Percentiles rank a stretch among this genome's conserved stretches.
Conservation (phyloP, 371 early-diverging fungal species). For the Mucor lusitanicus region DNA sequence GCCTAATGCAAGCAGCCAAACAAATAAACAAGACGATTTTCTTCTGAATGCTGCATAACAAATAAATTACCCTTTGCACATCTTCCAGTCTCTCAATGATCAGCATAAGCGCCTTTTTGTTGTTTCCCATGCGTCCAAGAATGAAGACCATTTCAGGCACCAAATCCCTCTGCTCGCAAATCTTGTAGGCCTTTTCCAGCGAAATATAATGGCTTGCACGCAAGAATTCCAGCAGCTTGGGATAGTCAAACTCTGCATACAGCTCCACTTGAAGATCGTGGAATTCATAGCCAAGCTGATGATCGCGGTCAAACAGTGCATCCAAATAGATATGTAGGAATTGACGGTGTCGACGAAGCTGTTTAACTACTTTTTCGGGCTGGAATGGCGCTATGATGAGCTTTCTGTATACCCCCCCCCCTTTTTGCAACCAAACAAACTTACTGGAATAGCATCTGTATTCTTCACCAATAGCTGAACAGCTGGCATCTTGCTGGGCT, state of each 20-base stretch:
- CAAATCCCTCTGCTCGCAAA: conserved; percentile 83
- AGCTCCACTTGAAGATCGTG: conserved; percentile 89
- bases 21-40: background rate
- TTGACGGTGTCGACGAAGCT: conserved; percentile 54
- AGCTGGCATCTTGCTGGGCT: conserved; percentile 51
- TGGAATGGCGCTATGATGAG: conserved; percentile 14
- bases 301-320: conserved; percentile 77
- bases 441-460: conserved; percentile 83
- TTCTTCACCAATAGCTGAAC: conserved; percentile 82
- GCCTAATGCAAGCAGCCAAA: conserved; percentile 56
- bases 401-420: no score
- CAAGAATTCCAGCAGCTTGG: conserved; percentile 80
- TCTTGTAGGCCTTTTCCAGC: conserved; percentile 78
- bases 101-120: conserved; percentile 86
- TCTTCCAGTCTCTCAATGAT: conserved; percentile 89
- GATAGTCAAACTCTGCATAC: conserved; percentile 88
- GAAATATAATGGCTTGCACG: conserved; percentile 77
- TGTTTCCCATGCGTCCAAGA: conserved; percentile 96
- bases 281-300: conserved; percentile 75
- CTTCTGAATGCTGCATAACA: background rate
- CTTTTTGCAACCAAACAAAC: background rate
- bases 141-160: conserved; percentile 96
- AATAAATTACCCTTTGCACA: conserved; percentile 70
- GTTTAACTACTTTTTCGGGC: conserved; percentile 68
- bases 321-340: conserved; percentile 88